Evolutionary conservation across 257 asterid species (phyloP).

Genomic region (Jacaranda copaia): DNA sequence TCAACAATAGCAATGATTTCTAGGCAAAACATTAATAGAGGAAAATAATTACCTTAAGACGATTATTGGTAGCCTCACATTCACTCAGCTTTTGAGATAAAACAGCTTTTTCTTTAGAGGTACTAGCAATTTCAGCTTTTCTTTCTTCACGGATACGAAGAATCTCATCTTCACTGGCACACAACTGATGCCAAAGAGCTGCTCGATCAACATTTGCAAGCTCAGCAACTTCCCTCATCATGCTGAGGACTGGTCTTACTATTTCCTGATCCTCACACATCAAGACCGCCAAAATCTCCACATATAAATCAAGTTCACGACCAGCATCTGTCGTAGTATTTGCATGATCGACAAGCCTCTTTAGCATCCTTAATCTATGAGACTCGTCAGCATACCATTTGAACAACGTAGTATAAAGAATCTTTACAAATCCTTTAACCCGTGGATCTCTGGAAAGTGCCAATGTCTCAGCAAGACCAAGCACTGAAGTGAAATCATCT

Average conservation of each 20-base stretch:
- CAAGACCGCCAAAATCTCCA: conserved; percentile 79
- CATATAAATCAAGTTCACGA: conserved; percentile 68
- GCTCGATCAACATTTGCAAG: conserved; percentile 96
- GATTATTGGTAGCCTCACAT: conserved; percentile 73
- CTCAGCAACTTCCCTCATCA: conserved; percentile 91
- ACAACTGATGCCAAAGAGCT: conserved; percentile 97
- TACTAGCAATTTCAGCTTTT: conserved; percentile 62
- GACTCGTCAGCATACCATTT: conserved; percentile 88
- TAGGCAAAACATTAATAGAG: conserved; percentile 12
- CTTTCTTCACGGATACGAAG: conserved; percentile 81
- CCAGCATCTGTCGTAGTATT: conserved; percentile 69
- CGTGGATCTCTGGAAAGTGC: conserved; percentile 70
- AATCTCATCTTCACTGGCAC: conserved; percentile 84
- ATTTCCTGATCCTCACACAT: conserved; percentile 77
- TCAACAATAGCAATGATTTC: conserved; percentile 30
- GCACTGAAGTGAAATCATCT: conserved; percentile 78
- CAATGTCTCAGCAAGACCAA: conserved; percentile 89
- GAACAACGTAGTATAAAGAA: conserved; percentile 76
- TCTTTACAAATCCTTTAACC: conserved; percentile 80
- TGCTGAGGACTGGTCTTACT: conserved; percentile 81
- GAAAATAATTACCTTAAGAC: conserved; percentile 74
- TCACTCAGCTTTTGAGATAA: conserved; percentile 80
- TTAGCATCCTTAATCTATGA: conserved; percentile 82
- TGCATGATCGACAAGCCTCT: conserved; percentile 88
- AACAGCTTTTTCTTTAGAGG: conserved; percentile 76